These are phyloP conservation scores for Lithohypha guttulata DNA, from an alignment of 2,329 filamentous ascomycete species.

Conservation along the genomic window DNA sequence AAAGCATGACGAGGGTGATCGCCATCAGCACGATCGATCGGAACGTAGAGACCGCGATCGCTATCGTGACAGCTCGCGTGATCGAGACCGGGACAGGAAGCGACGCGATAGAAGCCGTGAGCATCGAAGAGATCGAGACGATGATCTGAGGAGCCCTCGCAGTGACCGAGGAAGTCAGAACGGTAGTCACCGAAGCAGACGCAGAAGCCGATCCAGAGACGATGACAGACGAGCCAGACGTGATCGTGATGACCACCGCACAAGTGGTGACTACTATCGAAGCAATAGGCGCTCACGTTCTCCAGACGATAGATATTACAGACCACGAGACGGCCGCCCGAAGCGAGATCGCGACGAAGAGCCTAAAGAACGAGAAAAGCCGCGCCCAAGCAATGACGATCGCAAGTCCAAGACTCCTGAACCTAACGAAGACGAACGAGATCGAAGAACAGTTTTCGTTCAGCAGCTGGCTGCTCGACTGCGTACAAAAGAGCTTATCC, in stretches of 20 bases:
- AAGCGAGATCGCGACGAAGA: slow-evolving; percentile 39
- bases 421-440: slow-evolving; percentile 88
- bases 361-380: slow-evolving; percentile 38
- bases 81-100: slow-evolving; percentile 42
- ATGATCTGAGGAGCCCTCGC: slow-evolving; percentile 53
- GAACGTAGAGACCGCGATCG: slow-evolving; percentile 47
- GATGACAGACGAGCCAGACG: slow-evolving; percentile 64
- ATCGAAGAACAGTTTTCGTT: slow-evolving; percentile 93
- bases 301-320: slow-evolving; percentile 49
- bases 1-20: slow-evolving; percentile 34
- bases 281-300: slow-evolving; percentile 55
- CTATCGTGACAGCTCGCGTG: slow-evolving; percentile 47
- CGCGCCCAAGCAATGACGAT: slow-evolving; percentile 35
- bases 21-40: slow-evolving; percentile 45
- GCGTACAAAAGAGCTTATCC: slow-evolving; percentile 81
- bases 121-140: slow-evolving; percentile 41
- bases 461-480: slow-evolving; percentile 94
- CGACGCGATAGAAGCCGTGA: slow-evolving; percentile 52
- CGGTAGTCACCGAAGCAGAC: slow-evolving; percentile 60
- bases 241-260: slow-evolving; percentile 45
- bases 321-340: slow-evolving; percentile 34
- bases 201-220: slow-evolving; percentile 67
- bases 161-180: slow-evolving; percentile 64
- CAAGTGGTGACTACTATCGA: slow-evolving; percentile 58
- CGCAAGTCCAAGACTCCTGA: slow-evolving; percentile 41